phyloP scores from a whole-genome alignment of 208 protist species.

The Acanthamoeba royreba region DNA sequence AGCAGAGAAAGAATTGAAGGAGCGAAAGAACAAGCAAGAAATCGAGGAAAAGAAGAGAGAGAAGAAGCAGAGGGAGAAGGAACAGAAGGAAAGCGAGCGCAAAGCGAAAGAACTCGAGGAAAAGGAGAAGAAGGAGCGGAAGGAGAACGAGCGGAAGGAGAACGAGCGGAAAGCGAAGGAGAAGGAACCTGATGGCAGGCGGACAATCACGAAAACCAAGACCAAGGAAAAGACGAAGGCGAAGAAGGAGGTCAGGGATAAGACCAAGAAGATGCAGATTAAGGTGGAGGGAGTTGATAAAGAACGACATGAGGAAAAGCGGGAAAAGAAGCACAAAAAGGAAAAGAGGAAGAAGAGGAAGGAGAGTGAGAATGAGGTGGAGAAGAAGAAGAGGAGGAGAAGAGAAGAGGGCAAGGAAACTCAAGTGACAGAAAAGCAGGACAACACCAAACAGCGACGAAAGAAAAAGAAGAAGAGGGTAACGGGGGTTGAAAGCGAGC shows the following conservation, averaged over 20 bases:
- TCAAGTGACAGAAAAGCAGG: neutral
- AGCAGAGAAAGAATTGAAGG: neutral
- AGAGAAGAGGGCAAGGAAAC: neutral
- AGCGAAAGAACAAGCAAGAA: neutral
- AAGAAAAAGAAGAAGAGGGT: no score
- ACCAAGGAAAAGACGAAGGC: no score
- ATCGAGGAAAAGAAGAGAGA: neutral
- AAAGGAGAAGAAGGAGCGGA: neutral
- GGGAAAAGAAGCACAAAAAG: neutral
- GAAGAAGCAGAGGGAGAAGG: neutral
- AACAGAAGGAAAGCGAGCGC: neutral
- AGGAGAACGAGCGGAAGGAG: neutral
- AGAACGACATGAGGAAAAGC: no score
- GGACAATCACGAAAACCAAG: no score
- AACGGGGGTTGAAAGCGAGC: neutral
- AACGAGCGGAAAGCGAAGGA: neutral
- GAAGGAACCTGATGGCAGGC: no score
- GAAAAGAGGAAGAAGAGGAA: neutral
- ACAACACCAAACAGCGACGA: neutral
- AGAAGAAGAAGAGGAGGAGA: neutral
- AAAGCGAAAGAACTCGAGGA: no score
- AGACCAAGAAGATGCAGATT: no score
- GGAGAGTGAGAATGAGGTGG: neutral
- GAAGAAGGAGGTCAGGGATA: no score
- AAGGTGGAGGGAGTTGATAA: no score